Evolutionary conservation across 2,329 filamentous ascomycete genomes (phyloP), one percentile per base, ranked within the genome.

Genomic region (Lasiodiplodia citricola): DNA sequence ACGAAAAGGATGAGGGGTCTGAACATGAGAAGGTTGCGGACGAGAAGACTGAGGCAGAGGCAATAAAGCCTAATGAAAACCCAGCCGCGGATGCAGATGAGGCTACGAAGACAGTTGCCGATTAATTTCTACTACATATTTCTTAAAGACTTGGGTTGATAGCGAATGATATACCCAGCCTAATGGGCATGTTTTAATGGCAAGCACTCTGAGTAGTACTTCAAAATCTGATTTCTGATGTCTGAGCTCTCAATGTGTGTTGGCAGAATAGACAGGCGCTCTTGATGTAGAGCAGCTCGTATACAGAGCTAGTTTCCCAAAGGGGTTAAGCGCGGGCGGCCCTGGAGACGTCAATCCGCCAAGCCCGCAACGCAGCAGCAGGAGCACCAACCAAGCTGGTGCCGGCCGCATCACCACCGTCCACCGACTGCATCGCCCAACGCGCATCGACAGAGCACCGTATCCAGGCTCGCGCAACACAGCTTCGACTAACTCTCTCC

Each of bases 1-100:
- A 68, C 57, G 64, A 74, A 71, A 72, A 73, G 35, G 66, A 67
- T 37, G 68, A 66, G 56, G 66, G 70, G 13, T 74, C 78, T 41
- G 70, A 75, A 47, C 70, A 75, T 4, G 44, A 70, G n/a, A 56
- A 72, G 23, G 58, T 71, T 69, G 71, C 71, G 44, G 68, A 68
- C 47, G 70, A 70, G 68, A 38, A 38, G 18, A 21, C 38, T 14
- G 64, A 50, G 31, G 21, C 37, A 8, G 63, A 67, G 16, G 3
- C 63, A 3, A 63, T 52, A 63, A 65, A 60, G 28, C 41, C 52
- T 21, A 23, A 31, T 4, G 50, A 67, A 44, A 69, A 52, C 51
- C n/a, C 37, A 35, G 67, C 50, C 16, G 47, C 56, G 18, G 51
- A 55, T 13, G 54, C 52, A 35, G 65, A 67, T 6, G 67, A 68